Evolutionary conservation across 2,329 filamentous ascomycete species (phyloP).

Genomic region (Neonectria hederae): DNA sequence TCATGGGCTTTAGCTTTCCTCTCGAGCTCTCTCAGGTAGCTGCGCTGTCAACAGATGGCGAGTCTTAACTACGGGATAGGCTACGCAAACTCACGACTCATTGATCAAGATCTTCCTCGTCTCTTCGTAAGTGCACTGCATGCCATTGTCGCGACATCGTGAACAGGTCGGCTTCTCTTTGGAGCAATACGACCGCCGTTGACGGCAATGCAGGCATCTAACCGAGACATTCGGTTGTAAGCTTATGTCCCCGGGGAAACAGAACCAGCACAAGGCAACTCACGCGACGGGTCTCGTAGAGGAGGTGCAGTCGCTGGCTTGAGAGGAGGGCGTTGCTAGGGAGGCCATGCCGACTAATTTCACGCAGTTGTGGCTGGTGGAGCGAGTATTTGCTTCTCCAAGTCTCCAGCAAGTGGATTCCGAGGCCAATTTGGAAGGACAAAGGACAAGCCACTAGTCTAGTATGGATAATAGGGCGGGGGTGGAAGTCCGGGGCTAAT

Average conservation of each 20-base stretch:
- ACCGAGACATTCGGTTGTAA: not conserved
- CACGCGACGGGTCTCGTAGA: slow-evolving; percentile 42
- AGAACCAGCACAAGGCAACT: slow-evolving; percentile 14
- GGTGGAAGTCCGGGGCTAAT: not conserved
- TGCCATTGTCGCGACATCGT: slow-evolving; percentile 44
- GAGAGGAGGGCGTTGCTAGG: not conserved
- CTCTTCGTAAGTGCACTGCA: slow-evolving; percentile 48
- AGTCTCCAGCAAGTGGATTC: not conserved
- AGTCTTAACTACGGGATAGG: no score
- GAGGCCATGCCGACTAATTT: not conserved
- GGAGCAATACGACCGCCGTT: slow-evolving; percentile 49
- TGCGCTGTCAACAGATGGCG: slow-evolving; percentile 31
- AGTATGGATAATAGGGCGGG: not conserved
- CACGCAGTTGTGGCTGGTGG: not conserved
- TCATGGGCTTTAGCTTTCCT: slow-evolving; percentile 46
- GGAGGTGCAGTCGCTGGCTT: not conserved
- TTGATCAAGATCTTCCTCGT: slow-evolving; percentile 48
- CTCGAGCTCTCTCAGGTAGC: slow-evolving; percentile 48
- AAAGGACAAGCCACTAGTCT: not conserved
- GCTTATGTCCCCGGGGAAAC: not conserved
- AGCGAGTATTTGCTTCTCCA: not conserved
- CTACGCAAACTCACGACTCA: slow-evolving; percentile 40
- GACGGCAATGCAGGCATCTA: slow-evolving; percentile 49
- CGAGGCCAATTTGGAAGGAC: not conserved
- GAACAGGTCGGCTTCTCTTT: slow-evolving; percentile 50